These are phyloP conservation scores for Mrakia hoshinonis DNA, from an alignment of 768 basidiomycete species.

Conservation along the genomic window DNA sequence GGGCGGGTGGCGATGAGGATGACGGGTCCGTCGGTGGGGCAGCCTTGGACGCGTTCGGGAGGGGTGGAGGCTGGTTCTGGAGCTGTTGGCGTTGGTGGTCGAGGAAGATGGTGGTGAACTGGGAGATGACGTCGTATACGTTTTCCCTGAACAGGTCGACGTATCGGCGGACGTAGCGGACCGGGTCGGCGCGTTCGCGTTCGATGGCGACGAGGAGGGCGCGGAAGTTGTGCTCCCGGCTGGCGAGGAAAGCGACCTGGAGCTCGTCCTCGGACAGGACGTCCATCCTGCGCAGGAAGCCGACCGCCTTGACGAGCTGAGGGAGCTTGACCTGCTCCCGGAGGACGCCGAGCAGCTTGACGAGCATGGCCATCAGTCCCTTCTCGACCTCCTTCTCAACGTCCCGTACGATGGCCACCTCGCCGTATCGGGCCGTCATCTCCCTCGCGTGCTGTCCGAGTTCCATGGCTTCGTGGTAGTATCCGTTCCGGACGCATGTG, in stretches of 20 bases:
- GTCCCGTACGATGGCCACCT: constrained; percentile 47
- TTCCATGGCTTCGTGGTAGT: constrained; percentile 84
- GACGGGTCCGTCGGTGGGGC: not conserved
- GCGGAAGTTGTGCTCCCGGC: constrained; percentile 58
- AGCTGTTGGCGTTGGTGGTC: constrained; percentile 42
- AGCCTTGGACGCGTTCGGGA: not conserved
- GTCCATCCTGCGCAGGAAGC: constrained; percentile 75
- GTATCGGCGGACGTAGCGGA: constrained; percentile 72
- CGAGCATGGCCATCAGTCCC: constrained; percentile 51
- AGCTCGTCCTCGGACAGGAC: constrained; percentile 63
- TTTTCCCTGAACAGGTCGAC: constrained; percentile 87
- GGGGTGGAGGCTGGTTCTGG: not conserved
- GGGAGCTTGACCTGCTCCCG: constrained; percentile 82
- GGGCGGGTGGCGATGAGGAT: constrained; percentile 4
- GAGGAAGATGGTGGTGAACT: constrained; percentile 81
- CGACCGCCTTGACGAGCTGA: constrained; percentile 78
- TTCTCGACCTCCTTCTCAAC: constrained; percentile 48
- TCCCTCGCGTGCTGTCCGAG: constrained; percentile 62
- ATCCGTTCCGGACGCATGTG: constrained; percentile 84
- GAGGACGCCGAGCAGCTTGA: constrained; percentile 66
- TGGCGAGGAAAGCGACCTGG: constrained; percentile 73
- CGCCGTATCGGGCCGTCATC: constrained; percentile 46
- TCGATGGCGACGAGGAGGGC: constrained; percentile 50
- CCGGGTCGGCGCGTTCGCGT: constrained; percentile 60
- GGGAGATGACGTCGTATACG: constrained; percentile 82